phyloP scores from a whole-genome alignment of 495 filamentous ascomycete genomes.

The Viridothelium virens region DNA sequence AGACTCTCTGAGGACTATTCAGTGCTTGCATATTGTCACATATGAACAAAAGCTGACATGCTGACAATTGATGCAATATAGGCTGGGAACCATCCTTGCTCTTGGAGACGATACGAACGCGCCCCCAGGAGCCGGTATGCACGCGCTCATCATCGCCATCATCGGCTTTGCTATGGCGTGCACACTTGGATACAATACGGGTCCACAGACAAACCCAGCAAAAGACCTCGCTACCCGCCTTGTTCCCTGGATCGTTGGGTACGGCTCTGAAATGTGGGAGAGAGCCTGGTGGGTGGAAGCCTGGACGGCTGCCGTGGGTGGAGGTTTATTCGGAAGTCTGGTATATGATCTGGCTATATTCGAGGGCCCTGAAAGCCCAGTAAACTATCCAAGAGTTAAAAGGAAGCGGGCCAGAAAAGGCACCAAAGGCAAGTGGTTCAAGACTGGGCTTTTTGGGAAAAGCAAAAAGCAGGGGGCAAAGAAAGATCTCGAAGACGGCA shows the following conservation, averaged over 20 bases:
- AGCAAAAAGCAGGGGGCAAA: not conserved
- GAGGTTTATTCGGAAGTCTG: slow-evolving; percentile 8
- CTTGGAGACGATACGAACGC: slow-evolving; percentile 50
- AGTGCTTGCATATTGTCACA: not conserved
- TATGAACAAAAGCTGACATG: not conserved
- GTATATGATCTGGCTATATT: slow-evolving; percentile 15
- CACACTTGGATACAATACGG: slow-evolving; percentile 16
- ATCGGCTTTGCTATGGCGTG: slow-evolving; percentile 14
- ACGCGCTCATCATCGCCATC: slow-evolving; percentile 30
- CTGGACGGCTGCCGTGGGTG: slow-evolving; percentile 9
- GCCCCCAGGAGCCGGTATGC: slow-evolving; percentile 49
- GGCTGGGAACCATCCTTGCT: slow-evolving; percentile 39
- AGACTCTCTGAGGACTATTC: not conserved
- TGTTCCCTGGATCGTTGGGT: slow-evolving; percentile 38
- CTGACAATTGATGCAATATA: not conserved
- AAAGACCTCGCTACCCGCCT: slow-evolving; percentile 20
- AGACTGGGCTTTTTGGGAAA: slow-evolving; percentile 7
- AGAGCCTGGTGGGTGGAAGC: slow-evolving; percentile 18
- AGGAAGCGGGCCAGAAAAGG: not conserved
- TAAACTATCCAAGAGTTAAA: slow-evolving; percentile 9
- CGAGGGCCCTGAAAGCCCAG: slow-evolving; percentile 14
- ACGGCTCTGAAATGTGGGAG: slow-evolving; percentile 17
- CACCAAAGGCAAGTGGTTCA: slow-evolving; percentile 2
- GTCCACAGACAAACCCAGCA: slow-evolving; percentile 18
- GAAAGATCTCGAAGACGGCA: slow-evolving; percentile 3